Percentiles rank a stretch among this genome's conserved stretches.
Evolutionary conservation across 768 basidiomycete genomes (phyloP).

Genomic region (Obba rivulosa): DNA sequence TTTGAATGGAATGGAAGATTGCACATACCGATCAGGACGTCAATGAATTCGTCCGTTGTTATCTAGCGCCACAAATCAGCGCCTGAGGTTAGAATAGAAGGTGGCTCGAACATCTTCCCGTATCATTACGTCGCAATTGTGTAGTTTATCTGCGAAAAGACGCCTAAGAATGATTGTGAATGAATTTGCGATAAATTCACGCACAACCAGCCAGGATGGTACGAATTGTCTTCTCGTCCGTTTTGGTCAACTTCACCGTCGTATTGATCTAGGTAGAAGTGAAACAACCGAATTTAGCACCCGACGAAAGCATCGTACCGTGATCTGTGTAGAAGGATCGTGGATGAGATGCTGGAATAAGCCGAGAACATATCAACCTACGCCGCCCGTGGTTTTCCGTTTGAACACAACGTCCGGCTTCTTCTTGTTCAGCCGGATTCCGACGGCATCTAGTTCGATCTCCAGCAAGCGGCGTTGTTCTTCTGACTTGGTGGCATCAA

Average conservation of each 20-base stretch:
- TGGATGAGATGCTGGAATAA: slow-evolving; percentile 5
- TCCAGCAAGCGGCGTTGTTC: slow-evolving; percentile 88
- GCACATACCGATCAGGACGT: slow-evolving; percentile 82
- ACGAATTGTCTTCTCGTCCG: slow-evolving; percentile 91
- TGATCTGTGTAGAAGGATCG: slow-evolving; percentile 49
- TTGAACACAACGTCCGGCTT: slow-evolving; percentile 96
- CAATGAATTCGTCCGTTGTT: slow-evolving; percentile 94
- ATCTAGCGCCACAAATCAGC: slow-evolving; percentile 47
- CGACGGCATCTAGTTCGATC: slow-evolving; percentile 93
- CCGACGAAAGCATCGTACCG: slow-evolving; percentile 36
- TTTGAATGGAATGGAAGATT: background rate
- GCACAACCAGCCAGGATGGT: slow-evolving; percentile 86
- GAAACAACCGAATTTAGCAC: background rate
- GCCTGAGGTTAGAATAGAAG: slow-evolving; percentile 5
- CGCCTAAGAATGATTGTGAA: background rate
- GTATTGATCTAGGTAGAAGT: slow-evolving; percentile 56
- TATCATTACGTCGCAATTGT: slow-evolving; percentile 97
- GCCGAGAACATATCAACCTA: slow-evolving; percentile 32
- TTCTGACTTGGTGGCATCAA: slow-evolving; percentile 89
- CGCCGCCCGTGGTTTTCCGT: slow-evolving; percentile 87
- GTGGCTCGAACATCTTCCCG: slow-evolving; percentile 76
- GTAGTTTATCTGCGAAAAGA: slow-evolving; percentile 62
- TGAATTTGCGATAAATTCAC: slow-evolving; percentile 14
- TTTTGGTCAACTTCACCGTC: slow-evolving; percentile 91
- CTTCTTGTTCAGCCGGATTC: slow-evolving; percentile 86